These are phyloP conservation scores for Solanum chilense DNA, from an alignment of 257 asterid species.

Conservation along the genomic window DNA sequence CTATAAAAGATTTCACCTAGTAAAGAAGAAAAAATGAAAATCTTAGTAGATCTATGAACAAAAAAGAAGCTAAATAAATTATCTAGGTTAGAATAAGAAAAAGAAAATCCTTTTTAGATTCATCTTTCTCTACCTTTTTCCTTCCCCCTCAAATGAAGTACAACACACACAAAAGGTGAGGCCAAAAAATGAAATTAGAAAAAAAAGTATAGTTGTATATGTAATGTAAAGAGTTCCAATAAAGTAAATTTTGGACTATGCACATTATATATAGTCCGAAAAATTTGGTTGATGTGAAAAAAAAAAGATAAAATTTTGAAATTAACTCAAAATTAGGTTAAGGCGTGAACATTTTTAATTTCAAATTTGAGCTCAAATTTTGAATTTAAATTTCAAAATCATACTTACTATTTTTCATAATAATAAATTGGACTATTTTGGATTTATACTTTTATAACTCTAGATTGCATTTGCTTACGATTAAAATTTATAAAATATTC, in stretches of 20 bases:
- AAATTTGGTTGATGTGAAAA: background rate
- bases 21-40: too few relatives aligned
- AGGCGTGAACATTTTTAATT: too few relatives aligned
- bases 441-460: background rate
- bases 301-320: background rate
- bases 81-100: too few relatives aligned
- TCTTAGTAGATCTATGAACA: background rate
- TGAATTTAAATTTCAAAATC: too few relatives aligned
- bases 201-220: too few relatives aligned
- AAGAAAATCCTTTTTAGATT: too few relatives aligned
- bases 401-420: background rate
- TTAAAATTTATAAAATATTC: background rate
- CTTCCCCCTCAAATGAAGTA: background rate
- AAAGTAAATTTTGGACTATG: background rate
- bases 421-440: too few relatives aligned
- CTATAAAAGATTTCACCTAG: background rate
- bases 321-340: background rate
- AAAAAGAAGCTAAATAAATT: too few relatives aligned
- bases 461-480: background rate
- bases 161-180: background rate
- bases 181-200: background rate
- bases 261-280: background rate
- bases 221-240: background rate
- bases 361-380: too few relatives aligned
- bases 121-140: background rate